phyloP scores from a whole-genome alignment of 106 monocot species.

The Triglochin maritima region DNA sequence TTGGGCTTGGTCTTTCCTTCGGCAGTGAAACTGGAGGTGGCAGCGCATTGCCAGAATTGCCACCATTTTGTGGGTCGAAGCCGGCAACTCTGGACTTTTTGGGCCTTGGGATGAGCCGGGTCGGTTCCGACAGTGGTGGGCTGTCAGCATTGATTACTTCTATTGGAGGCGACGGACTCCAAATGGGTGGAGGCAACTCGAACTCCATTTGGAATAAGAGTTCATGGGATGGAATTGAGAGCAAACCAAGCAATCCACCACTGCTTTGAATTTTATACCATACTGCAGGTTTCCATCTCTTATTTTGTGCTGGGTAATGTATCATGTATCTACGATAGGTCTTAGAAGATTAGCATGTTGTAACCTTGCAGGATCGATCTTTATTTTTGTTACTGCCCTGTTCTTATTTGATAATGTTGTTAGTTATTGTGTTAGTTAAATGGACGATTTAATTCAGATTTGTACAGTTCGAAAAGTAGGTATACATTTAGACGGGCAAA shows the following conservation, averaged over 20 bases:
- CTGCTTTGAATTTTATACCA: not conserved
- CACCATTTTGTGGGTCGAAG: conserved; percentile 33
- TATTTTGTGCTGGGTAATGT: too few species aligned
- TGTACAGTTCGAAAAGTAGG: too few species aligned
- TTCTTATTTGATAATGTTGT: too few species aligned
- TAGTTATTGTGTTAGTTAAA: too few species aligned
- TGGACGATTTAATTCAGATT: too few species aligned
- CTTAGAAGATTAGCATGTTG: too few species aligned
- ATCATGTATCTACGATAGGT: too few species aligned
- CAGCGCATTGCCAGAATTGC: conserved; percentile 22
- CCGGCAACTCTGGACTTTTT: conserved; percentile 81
- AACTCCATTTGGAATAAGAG: not conserved
- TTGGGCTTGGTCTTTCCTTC: conserved; percentile 35
- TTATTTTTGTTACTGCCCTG: too few species aligned
- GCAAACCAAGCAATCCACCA: conserved; percentile 22
- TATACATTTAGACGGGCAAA: too few species aligned
- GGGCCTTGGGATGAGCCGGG: conserved; percentile 46
- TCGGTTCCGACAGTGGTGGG: conserved; percentile 21
- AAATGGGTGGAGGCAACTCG: conserved; percentile 4
- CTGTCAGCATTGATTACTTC: conserved; percentile 54
- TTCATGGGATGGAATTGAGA: conserved; percentile 27
- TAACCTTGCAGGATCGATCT: too few species aligned
- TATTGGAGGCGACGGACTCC: conserved; percentile 34
- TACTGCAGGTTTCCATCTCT: too few species aligned
- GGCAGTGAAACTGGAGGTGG: conserved; percentile 3